These are phyloP conservation scores for Lachancea fermentati DNA, from an alignment of 805 yeast species.

Conservation along the genomic window DNA sequence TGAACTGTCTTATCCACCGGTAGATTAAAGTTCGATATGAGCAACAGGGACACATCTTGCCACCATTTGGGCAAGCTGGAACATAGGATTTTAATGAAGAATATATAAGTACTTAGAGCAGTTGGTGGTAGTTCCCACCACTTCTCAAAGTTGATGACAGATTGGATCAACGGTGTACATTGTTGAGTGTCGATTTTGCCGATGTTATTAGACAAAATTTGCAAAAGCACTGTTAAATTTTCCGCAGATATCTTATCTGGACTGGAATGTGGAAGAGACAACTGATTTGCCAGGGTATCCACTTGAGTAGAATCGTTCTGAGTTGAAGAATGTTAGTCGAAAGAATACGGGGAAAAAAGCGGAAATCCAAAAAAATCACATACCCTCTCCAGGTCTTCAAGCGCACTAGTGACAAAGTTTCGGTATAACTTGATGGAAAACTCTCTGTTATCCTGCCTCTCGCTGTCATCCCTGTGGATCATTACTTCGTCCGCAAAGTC, in stretches of 20 bases:
- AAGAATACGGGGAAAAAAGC: slow-evolving; percentile 4
- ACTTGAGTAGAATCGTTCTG: slow-evolving; percentile 49
- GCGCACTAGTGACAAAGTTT: slow-evolving; percentile 56
- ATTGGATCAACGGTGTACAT: slow-evolving; percentile 48
- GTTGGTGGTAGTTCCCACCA: slow-evolving; percentile 50
- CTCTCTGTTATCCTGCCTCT: slow-evolving; percentile 7
- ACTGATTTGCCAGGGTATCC: slow-evolving; percentile 53
- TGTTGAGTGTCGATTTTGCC: slow-evolving; percentile 54
- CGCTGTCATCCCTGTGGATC: slow-evolving; percentile 12
- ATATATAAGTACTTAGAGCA: slow-evolving; percentile 53
- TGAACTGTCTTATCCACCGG: slow-evolving; percentile 32
- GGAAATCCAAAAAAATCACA: slow-evolving; percentile 21
- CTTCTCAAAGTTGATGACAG: slow-evolving; percentile 52
- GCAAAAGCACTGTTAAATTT: slow-evolving; percentile 52
- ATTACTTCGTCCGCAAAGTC: slow-evolving; percentile 27
- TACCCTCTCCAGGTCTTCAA: slow-evolving; percentile 61
- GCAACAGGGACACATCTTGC: slow-evolving; percentile 65
- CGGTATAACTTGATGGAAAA: slow-evolving; percentile 35
- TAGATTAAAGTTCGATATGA: slow-evolving; percentile 56
- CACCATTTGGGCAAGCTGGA: slow-evolving; percentile 89
- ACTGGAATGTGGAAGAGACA: slow-evolving; percentile 46
- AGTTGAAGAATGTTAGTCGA: slow-evolving; percentile 18
- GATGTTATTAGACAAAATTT: slow-evolving; percentile 55
- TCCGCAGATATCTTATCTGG: slow-evolving; percentile 48
- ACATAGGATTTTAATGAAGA: slow-evolving; percentile 70